phyloP scores from a whole-genome alignment of 495 filamentous ascomycete species.

The Trichocladium antarcticum region DNA sequence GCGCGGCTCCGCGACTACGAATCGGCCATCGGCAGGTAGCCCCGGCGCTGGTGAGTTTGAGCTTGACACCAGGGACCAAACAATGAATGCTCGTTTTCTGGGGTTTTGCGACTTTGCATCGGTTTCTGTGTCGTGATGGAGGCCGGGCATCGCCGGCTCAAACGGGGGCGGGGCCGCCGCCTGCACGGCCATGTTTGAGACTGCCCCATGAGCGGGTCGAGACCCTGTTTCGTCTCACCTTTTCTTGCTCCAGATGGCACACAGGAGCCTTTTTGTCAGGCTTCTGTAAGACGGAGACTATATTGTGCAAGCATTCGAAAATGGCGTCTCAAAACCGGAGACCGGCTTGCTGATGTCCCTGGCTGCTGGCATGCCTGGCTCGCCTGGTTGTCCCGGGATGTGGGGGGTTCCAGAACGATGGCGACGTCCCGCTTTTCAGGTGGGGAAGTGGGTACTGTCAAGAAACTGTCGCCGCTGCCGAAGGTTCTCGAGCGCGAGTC shows the following conservation, averaged over 20 bases:
- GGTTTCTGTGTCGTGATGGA: slow-evolving; percentile 11
- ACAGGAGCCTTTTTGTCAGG: slow-evolving; percentile 1
- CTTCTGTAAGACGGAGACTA: slow-evolving; percentile 9
- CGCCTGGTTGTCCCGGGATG: background rate
- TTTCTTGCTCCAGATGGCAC: slow-evolving; percentile 5
- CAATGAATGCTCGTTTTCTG: slow-evolving; percentile 4
- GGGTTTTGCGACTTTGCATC: slow-evolving; percentile 1
- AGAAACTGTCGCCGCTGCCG: background rate
- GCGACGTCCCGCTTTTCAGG: background rate
- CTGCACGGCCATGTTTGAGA: slow-evolving; percentile 27
- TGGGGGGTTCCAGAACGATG: slow-evolving; percentile 1
- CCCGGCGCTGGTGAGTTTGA: background rate
- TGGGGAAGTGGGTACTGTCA: background rate
- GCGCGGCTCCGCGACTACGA: slow-evolving; percentile 14
- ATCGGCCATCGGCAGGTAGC: slow-evolving; percentile 18
- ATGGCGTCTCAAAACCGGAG: slow-evolving; percentile 19
- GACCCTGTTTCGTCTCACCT: slow-evolving; percentile 31
- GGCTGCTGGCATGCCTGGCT: too few relatives aligned
- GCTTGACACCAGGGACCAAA: slow-evolving; percentile 3
- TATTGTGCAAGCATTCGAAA: slow-evolving; percentile 8
- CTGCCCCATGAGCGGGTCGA: slow-evolving; percentile 22
- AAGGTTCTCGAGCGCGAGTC: background rate
- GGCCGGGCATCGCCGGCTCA: slow-evolving; percentile 14
- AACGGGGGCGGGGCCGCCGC: slow-evolving; percentile 23
- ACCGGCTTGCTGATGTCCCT: slow-evolving; percentile 6